Base-by-base conservation (phyloP, 106 monocot genomes). In the Narthecium ossifragum region DNA sequence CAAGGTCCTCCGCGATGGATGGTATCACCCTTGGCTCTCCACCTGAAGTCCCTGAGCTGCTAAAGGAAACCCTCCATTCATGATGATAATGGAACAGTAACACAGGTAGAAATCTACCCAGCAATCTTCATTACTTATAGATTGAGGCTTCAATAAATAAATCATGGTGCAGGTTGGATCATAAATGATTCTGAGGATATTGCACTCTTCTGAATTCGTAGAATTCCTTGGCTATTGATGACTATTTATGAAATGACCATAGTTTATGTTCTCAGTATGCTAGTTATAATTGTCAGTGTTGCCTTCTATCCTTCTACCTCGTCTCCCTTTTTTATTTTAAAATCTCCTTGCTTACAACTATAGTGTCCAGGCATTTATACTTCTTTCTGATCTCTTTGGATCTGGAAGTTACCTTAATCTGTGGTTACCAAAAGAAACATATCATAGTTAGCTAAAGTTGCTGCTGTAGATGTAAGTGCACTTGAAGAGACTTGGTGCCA, bases 1-100 rank as follows among this genome's bases (percentile, higher is more conserved):
- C 81, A 13, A 81, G 78, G 57, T 86, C 86, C 43, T 86, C 78
- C 2, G 53, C 77, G 41, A 81, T 86, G 34, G 86, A 69, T 38
- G 81, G 81, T 76, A 81, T 81, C 58, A 81, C 36, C 57, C 62
- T 76, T 28, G 76, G 81, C 60, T 81, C 53, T 32, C 76, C 81
- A 25, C 81, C 46, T 8, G 81, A 72, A 34, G 81, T 81, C 40
- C 81, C 81, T 25, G 81, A 81, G 39, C 81, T 81, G 38, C 39
- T 43, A 17, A 43, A 43, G 4, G 3, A 43, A 43, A 43, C 6
- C 14, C 12, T 43, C 18, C 14, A 18, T 17, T 41, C 3, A 41
- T 41, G 41, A 41, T 41, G 2, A 41, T 14, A 41, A 3, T 14
- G 14, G 14, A 41, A 41, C 36, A 37, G 11, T 37, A 11, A 37